Base-by-base conservation (phyloP, 305 asterid species). In the Nicotiana rustica region DNA sequence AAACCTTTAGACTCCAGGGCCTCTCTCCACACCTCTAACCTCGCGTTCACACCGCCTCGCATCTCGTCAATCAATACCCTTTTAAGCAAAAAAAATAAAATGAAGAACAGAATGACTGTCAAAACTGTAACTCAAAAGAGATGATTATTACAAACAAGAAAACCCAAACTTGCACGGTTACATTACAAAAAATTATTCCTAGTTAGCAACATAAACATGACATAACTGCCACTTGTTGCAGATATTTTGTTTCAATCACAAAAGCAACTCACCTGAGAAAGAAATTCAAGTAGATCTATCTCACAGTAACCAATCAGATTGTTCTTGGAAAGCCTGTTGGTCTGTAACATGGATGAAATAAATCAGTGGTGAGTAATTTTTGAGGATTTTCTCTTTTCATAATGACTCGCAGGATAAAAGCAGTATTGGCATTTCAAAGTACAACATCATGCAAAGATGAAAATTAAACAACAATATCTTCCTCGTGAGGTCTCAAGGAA, bases 241-340 rank as follows among this genome's bases (percentile, higher is more conserved):
- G 44, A 49, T 25, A 49, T 25, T 59, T 75, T 75, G 61, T 35
- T 41, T 52, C 25, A 49, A 75, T 25, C 79, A 25, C 64, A 25
- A 75, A 6, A 49, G 41, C 76, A 61, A 57, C 96, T 92, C 88
- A 96, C 99, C 97, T 82, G 91, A 71, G 90, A 83, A 60, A 96
- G 95, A 85, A 89, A 92, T 85, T 95, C 96, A 85, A 91, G 92
- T 66, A 96, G 90, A 90, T 96, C 92, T 67, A 96, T 85, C 89
- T 96, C 99, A 88, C 98, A 93, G 77, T 84, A 89, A 66, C 99
- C 99, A 52, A 96, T 73, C 57, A 95, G 94, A 86, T 92, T 94
- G 95, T 90, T 96, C 89, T 92, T 93, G 67, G 93, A 90, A 83
- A 96, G 65, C 86, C 88, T 90, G 84, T 96, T 96, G 68, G 99